Conservation (phyloP, 164 flowering plant genomes). For the Umbellularia californica region DNA sequence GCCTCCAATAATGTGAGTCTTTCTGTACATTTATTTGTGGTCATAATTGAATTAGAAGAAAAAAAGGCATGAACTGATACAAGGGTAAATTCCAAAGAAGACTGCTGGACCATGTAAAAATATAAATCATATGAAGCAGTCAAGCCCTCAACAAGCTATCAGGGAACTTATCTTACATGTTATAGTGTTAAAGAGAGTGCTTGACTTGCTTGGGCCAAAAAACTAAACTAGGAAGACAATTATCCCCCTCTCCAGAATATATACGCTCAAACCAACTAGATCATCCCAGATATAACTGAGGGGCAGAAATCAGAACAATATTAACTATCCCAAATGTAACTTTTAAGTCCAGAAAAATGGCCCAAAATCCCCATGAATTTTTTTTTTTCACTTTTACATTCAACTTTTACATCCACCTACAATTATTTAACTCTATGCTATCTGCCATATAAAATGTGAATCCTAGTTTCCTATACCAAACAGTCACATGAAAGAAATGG, state of each 20-base stretch:
- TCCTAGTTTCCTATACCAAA: not conserved
- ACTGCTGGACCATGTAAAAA: too few species aligned
- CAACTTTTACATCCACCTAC: not conserved
- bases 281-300: not conserved
- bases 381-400: not conserved
- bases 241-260: not conserved
- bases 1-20: too few species aligned
- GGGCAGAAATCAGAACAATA: not conserved
- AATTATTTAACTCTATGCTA: too few species aligned
- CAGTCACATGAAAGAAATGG: not conserved
- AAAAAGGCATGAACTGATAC: not conserved
- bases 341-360: not conserved
- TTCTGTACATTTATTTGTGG: too few species aligned
- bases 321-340: not conserved
- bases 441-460: too few species aligned
- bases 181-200: too few species aligned
- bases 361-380: not conserved
- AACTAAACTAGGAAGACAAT: too few species aligned
- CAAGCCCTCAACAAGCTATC: too few species aligned
- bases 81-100: too few species aligned
- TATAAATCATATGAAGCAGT: too few species aligned
- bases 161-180: too few species aligned
- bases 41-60: not conserved
- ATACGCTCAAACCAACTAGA: not conserved
- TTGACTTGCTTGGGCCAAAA: too few species aligned